Percentiles rank a stretch among this genome's conserved stretches.
These are phyloP conservation scores for Inonotus hispidus DNA, from an alignment of 1,284 basidiomycete species.

Conservation along the genomic window DNA sequence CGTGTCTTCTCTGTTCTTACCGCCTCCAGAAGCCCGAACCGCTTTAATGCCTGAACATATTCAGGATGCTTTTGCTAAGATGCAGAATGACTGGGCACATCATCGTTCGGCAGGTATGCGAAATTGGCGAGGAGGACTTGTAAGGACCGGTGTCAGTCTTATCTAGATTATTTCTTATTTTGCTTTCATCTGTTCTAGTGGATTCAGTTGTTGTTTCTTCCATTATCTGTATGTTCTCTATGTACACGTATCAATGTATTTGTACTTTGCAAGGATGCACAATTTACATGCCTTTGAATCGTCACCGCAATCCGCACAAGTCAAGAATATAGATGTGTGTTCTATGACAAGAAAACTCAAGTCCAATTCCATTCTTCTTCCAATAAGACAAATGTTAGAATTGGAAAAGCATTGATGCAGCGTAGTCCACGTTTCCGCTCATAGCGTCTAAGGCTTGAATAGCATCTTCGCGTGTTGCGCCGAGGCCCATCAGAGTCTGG, in stretches of 20 bases:
- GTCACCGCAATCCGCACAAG: neutral
- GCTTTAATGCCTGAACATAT: conserved; percentile 80
- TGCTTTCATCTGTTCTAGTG: conserved; percentile 5
- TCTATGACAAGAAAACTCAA: neutral
- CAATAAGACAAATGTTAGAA: conserved; percentile 4
- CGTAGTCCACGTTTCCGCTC: conserved; percentile 83
- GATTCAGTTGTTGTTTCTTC: neutral
- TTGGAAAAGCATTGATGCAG: conserved; percentile 82
- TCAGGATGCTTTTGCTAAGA: conserved; percentile 81
- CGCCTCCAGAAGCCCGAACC: conserved; percentile 74
- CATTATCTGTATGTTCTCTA: conserved; percentile 3
- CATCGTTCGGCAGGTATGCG: conserved; percentile 77
- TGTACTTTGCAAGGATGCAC: conserved; percentile 2
- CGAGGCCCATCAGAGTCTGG: conserved; percentile 61
- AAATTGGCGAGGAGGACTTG: conserved; percentile 81
- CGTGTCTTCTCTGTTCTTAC: conserved; percentile 68
- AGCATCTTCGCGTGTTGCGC: conserved; percentile 71
- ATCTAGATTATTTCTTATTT: conserved; percentile 44
- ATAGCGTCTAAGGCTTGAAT: conserved; percentile 73
- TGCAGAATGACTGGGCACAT: conserved; percentile 81
- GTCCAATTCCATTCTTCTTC: too few relatives aligned
- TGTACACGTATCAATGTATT: conserved; percentile 16
- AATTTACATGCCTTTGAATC: neutral
- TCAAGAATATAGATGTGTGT: neutral
- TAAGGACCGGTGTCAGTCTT: conserved; percentile 73